phyloP scores from a whole-genome alignment of 2,329 filamentous ascomycete species.

The Cytospora piceae region DNA sequence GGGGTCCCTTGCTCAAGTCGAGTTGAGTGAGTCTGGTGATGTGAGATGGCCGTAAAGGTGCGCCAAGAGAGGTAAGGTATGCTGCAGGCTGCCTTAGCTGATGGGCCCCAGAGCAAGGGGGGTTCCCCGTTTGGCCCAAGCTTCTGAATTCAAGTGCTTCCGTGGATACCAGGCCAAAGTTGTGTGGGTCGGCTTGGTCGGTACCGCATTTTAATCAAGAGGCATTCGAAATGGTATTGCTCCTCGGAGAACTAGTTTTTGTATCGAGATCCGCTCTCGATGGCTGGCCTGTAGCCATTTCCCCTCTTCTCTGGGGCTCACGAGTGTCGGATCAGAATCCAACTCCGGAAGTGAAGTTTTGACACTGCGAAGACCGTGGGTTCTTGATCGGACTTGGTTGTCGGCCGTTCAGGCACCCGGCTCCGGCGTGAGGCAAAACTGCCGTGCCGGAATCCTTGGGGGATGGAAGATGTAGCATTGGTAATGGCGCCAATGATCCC shows the following conservation, averaged over 20 bases:
- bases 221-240: slow-evolving; percentile 4
- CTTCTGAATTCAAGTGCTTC: slow-evolving; percentile 17
- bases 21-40: slow-evolving; percentile 19
- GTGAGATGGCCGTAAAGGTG: slow-evolving; percentile 4
- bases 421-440: neutral
- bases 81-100: slow-evolving; percentile 16
- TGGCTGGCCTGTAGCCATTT: slow-evolving; percentile 7
- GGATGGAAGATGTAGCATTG: neutral
- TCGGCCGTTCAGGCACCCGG: slow-evolving; percentile 16
- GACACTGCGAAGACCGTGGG: neutral
- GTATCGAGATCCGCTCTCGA: slow-evolving; percentile 1
- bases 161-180: slow-evolving; percentile 8
- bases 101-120: slow-evolving; percentile 5
- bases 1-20: slow-evolving; percentile 5
- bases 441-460: neutral
- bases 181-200: slow-evolving; percentile 19
- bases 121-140: slow-evolving; percentile 7
- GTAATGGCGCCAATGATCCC: neutral
- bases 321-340: neutral
- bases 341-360: neutral
- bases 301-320: neutral
- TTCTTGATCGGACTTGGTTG: neutral
- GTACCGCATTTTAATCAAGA: neutral
- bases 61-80: slow-evolving; percentile 6
- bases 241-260: slow-evolving; percentile 5